Evolutionary conservation across 768 basidiomycete genomes (phyloP).

Genomic region (Lactifluus subvellereus): DNA sequence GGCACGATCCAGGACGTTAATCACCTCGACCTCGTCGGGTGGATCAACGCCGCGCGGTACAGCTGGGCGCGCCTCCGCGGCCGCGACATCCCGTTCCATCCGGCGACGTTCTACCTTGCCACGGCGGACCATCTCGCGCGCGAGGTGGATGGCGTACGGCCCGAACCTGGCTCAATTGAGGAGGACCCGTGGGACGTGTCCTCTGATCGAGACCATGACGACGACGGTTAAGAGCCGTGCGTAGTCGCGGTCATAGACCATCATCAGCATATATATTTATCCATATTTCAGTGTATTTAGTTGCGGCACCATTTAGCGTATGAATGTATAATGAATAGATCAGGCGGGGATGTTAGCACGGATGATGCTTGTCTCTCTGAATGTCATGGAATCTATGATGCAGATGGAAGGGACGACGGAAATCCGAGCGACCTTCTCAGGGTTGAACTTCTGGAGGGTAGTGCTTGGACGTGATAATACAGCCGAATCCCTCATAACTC

Average conservation of each 20-base stretch:
- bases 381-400: too few species aligned
- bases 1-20: constrained; percentile 90
- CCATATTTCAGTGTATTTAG: background rate
- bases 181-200: constrained; percentile 26
- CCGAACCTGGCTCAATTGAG: constrained; percentile 3
- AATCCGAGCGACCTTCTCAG: too few species aligned
- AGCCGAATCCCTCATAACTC: too few species aligned
- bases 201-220: constrained; percentile 18
- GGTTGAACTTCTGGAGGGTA: too few species aligned
- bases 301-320: constrained; percentile 9
- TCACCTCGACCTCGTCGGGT: constrained; percentile 89
- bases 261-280: background rate
- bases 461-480: too few species aligned
- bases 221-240: background rate
- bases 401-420: too few species aligned
- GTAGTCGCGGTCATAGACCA: background rate
- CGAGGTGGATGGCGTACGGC: constrained; percentile 58
- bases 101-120: constrained; percentile 86
- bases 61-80: constrained; percentile 88
- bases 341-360: background rate
- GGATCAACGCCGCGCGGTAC: constrained; percentile 86
- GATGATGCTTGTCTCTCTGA: too few species aligned
- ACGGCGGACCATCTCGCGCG: constrained; percentile 73
- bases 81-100: constrained; percentile 84
- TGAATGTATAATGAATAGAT: background rate